These are phyloP conservation scores for Ambrosiella xylebori DNA, from an alignment of 2,329 filamentous ascomycete genomes.

Conservation along the genomic window DNA sequence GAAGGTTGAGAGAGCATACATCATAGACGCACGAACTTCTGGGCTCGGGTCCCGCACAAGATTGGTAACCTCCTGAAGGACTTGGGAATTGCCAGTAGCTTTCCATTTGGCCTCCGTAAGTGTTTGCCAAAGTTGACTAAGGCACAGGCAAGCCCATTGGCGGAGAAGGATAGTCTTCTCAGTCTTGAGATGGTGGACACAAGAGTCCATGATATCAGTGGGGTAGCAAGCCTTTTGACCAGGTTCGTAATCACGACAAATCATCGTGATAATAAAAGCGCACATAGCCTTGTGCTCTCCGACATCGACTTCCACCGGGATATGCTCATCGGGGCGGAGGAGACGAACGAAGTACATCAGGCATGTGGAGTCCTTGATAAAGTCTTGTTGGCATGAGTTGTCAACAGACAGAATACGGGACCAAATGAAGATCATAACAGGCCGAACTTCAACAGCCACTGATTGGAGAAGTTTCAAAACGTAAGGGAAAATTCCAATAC, in stretches of 20 bases:
- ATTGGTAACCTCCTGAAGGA: constrained; percentile 62
- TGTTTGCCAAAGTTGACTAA: constrained; percentile 87
- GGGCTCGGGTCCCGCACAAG: constrained; percentile 73
- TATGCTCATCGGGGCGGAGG: constrained; percentile 63
- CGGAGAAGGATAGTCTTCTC: constrained; percentile 73
- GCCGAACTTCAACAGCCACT: constrained; percentile 83
- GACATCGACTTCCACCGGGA: constrained; percentile 63
- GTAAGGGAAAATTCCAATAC: constrained; percentile 97
- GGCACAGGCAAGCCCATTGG: constrained; percentile 89
- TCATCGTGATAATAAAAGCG: constrained; percentile 90
- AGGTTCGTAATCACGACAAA: constrained; percentile 86
- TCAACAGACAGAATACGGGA: constrained; percentile 89
- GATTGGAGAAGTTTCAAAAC: constrained; percentile 95
- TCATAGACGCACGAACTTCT: constrained; percentile 83
- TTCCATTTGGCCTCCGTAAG: constrained; percentile 81
- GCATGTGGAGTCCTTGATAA: constrained; percentile 79
- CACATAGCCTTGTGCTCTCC: constrained; percentile 98
- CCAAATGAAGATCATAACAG: constrained; percentile 99
- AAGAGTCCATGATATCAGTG: constrained; percentile 77
- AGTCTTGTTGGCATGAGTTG: constrained; percentile 77
- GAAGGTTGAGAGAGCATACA: constrained; percentile 87
- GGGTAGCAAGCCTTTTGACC: constrained; percentile 85
- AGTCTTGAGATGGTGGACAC: constrained; percentile 67
- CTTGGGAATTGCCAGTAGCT: constrained; percentile 59
- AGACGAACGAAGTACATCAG: constrained; percentile 95